Percentiles rank a stretch among this genome's conserved stretches.
These are phyloP conservation scores for Geopyxis carbonaria DNA, from an alignment of 495 filamentous ascomycete species.

Conservation along the genomic window DNA sequence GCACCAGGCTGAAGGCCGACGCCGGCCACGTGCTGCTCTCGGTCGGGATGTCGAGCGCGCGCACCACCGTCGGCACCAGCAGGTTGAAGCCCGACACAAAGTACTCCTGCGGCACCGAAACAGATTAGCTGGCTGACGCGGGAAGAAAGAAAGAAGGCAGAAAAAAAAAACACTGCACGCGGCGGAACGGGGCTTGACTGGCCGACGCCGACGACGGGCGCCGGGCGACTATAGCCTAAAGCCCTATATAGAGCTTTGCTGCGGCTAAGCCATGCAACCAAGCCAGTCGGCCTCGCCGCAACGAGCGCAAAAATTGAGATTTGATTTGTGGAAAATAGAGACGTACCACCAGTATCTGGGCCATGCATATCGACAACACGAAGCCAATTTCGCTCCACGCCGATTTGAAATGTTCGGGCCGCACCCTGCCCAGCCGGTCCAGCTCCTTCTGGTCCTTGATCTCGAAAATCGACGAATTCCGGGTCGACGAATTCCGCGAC, in stretches of 20 bases:
- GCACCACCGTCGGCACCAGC: slow-evolving; percentile 50
- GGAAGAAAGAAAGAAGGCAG: too few relatives aligned
- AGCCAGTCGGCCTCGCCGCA: too few relatives aligned
- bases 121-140: too few relatives aligned
- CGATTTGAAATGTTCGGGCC: slow-evolving; percentile 48
- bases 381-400: slow-evolving; percentile 50
- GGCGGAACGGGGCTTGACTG: too few relatives aligned
- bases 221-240: too few relatives aligned
- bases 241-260: too few relatives aligned
- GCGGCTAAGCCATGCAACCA: too few relatives aligned
- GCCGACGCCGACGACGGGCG: too few relatives aligned
- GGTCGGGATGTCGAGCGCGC: slow-evolving; percentile 45
- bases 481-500: neutral
- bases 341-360: slow-evolving; percentile 52
- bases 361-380: slow-evolving; percentile 53
- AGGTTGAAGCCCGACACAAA: slow-evolving; percentile 79
- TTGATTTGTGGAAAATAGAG: too few relatives aligned
- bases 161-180: too few relatives aligned
- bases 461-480: neutral
- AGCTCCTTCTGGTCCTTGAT: slow-evolving; percentile 28
- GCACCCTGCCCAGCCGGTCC: slow-evolving; percentile 51
- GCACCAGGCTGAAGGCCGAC: slow-evolving; percentile 55
- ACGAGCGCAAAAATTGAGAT: too few relatives aligned
- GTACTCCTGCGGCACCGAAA: slow-evolving; percentile 38
- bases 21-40: slow-evolving; percentile 62